Conservation (phyloP, 805 yeast species). For the Sungouiozyma intestinalis region DNA sequence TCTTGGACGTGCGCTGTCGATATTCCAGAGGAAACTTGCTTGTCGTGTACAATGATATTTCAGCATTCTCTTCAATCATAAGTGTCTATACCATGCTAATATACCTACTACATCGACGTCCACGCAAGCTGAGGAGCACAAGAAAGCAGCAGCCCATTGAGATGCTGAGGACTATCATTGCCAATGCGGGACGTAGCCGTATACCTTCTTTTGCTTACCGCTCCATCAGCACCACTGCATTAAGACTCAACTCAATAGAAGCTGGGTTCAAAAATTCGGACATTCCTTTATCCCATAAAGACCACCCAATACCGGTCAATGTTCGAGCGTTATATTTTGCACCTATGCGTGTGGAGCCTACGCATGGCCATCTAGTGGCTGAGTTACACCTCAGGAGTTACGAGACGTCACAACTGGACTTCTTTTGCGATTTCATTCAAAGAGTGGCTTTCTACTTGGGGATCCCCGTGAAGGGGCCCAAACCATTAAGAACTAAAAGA, state of each 20-base stretch:
- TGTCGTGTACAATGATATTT: too few species aligned
- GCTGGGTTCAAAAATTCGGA: background rate
- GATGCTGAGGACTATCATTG: background rate
- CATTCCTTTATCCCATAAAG: background rate
- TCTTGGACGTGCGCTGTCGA: too few species aligned
- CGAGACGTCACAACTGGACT: constrained; percentile 57
- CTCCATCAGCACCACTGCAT: background rate
- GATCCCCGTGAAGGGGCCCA: constrained; percentile 72
- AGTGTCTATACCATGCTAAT: too few species aligned
- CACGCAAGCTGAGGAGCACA: too few species aligned
- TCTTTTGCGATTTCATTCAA: constrained; percentile 74
- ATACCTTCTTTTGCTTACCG: background rate
- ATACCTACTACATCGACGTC: too few species aligned
- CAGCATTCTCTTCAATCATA: too few species aligned
- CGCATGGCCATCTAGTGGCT: constrained; percentile 71
- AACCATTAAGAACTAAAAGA: constrained; percentile 55
- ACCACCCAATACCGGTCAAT: constrained; percentile 50
- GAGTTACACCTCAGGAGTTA: constrained; percentile 63
- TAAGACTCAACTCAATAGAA: background rate
- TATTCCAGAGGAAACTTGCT: too few species aligned
- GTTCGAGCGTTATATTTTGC: constrained; percentile 74
- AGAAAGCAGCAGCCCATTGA: too few species aligned
- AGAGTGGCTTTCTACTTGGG: constrained; percentile 88
- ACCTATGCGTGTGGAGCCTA: constrained; percentile 58
- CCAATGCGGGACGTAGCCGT: background rate